Evolutionary conservation across 345 rosid genomes (phyloP).

Genomic region (Salix caprea): DNA sequence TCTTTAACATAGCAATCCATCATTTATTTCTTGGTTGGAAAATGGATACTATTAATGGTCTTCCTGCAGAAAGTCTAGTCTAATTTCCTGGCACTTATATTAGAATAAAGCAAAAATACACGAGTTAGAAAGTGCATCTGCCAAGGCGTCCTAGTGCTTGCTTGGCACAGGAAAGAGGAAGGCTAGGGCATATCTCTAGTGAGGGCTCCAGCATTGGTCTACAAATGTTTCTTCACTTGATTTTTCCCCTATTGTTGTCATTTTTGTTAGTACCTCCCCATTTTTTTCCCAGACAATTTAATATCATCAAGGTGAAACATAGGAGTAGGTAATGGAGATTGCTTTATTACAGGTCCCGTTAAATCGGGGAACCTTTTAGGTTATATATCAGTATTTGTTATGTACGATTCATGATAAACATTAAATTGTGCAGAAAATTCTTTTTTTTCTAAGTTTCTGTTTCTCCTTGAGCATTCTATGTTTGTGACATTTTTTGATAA

Average conservation of each 20-base stretch:
- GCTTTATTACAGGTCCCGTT: slow-evolving; percentile 46
- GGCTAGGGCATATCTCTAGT: slow-evolving; percentile 19
- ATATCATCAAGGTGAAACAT: slow-evolving; percentile 31
- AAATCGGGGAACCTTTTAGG: slow-evolving; percentile 40
- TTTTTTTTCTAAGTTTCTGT: background rate
- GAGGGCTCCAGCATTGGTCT: slow-evolving; percentile 24
- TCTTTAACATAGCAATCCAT: slow-evolving; percentile 42
- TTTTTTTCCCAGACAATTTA: slow-evolving; percentile 13
- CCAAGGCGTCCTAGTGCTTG: slow-evolving; percentile 12
- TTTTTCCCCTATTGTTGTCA: slow-evolving; percentile 1
- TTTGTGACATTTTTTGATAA: background rate
- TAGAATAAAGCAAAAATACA: slow-evolving; percentile 30
- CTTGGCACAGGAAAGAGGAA: slow-evolving; percentile 33
- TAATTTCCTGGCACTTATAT: slow-evolving; percentile 28
- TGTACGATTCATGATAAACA: slow-evolving; percentile 40
- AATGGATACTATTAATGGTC: slow-evolving; percentile 29
- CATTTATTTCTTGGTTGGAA: slow-evolving; percentile 34
- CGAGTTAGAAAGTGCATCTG: slow-evolving; percentile 14
- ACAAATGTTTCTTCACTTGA: slow-evolving; percentile 5
- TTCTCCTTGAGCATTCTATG: background rate
- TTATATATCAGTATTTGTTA: slow-evolving; percentile 31
- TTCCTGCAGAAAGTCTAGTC: slow-evolving; percentile 33
- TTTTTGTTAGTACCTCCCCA: slow-evolving; percentile 25
- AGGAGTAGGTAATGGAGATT: slow-evolving; percentile 47
- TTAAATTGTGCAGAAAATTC: slow-evolving; percentile 50